These are phyloP conservation scores for Akanthomyces muscarius DNA, from an alignment of 2,329 filamentous ascomycete genomes.

Conservation along the genomic window DNA sequence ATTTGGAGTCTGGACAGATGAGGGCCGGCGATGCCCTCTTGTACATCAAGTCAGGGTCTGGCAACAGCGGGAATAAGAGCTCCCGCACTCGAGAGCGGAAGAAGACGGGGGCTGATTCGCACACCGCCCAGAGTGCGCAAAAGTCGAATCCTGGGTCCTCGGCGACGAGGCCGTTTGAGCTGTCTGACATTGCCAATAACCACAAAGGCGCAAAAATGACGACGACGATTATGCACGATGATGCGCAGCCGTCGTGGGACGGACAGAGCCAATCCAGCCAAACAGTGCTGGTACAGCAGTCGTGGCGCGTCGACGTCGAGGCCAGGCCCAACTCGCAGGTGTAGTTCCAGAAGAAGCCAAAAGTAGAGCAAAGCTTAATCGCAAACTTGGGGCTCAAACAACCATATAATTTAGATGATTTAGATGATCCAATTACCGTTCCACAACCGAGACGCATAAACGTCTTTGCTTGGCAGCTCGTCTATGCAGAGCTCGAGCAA, in stretches of 20 bases:
- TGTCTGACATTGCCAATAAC: not conserved
- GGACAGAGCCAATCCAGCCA: constrained; percentile 16
- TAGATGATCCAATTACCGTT: not conserved
- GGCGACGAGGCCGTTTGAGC: not conserved
- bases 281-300: constrained; percentile 15
- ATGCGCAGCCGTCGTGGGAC: constrained; percentile 9
- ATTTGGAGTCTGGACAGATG: constrained; percentile 13
- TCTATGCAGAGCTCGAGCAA: not conserved
- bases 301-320: constrained; percentile 14
- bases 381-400: no score
- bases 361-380: no score
- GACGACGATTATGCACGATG: constrained; percentile 2
- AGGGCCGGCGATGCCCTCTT: not conserved
- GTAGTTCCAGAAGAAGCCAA: not conserved
- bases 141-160: not conserved
- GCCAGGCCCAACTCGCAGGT: not conserved
- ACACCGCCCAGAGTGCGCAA: not conserved
- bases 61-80: constrained; percentile 8
- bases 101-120: not conserved
- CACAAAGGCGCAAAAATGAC: not conserved
- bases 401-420: not conserved
- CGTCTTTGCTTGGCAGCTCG: not conserved
- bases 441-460: not conserved
- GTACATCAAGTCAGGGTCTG: constrained; percentile 6
- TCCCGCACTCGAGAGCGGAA: not conserved